These are phyloP conservation scores for Ascomycota sp. DNA, from an alignment of 2,329 filamentous ascomycete genomes.

Conservation along the genomic window DNA sequence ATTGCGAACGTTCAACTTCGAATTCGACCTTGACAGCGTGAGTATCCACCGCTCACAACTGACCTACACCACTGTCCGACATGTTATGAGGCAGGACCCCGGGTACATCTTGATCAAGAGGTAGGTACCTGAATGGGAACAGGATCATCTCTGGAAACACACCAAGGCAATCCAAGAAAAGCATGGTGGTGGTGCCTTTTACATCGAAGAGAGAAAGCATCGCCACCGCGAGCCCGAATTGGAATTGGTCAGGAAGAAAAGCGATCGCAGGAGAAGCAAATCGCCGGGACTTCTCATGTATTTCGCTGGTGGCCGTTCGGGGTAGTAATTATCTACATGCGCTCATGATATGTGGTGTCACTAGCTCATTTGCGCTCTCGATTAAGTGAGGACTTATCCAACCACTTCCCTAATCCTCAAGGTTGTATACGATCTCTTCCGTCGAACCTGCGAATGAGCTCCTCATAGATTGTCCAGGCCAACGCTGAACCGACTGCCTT, in stretches of 20 bases:
- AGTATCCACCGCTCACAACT: constrained; percentile 7
- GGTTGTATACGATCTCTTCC: too few relatives aligned
- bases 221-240: constrained; percentile 25
- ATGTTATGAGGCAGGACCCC: constrained; percentile 26
- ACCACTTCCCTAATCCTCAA: too few relatives aligned
- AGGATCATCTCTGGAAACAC: constrained; percentile 53
- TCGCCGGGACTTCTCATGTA: constrained; percentile 37
- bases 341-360: too few relatives aligned
- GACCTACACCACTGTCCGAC: background rate
- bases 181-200: constrained; percentile 20
- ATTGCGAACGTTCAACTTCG: constrained; percentile 30
- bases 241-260: constrained; percentile 38
- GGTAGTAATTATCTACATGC: constrained; percentile 6
- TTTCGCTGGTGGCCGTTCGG: constrained; percentile 28
- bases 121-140: constrained; percentile 51
- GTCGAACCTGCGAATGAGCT: constrained; percentile 41
- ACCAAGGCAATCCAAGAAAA: constrained; percentile 43
- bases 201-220: constrained; percentile 25
- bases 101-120: constrained; percentile 55
- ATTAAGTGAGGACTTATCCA: too few relatives aligned
- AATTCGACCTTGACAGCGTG: constrained; percentile 37
- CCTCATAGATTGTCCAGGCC: constrained; percentile 94
- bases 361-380: too few relatives aligned
- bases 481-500: constrained; percentile 90
- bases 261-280: constrained; percentile 30